Evolutionary conservation across 768 basidiomycete species (phyloP).

Genomic region (Neoboletus magnificus): DNA sequence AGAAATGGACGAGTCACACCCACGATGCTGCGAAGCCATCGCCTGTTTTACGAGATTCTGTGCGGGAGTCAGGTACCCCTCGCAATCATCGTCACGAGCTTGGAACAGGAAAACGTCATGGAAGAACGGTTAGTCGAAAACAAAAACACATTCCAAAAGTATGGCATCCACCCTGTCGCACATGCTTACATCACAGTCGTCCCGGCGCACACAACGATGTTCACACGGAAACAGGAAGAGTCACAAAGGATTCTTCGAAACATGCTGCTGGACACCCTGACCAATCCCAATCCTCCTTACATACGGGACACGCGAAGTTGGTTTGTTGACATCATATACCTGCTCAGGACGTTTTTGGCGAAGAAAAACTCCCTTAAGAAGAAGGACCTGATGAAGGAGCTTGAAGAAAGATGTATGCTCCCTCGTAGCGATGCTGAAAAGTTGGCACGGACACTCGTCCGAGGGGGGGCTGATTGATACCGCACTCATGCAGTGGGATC

Average conservation of each 20-base stretch:
- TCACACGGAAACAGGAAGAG: neutral
- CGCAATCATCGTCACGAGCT: no score
- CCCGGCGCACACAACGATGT: neutral
- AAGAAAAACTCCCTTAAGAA: no score
- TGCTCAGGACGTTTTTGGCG: neutral
- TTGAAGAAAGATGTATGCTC: no score
- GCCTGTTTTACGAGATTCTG: no score
- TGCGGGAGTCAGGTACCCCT: no score
- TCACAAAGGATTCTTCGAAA: neutral
- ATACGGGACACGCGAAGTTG: no score
- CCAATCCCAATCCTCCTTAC: neutral
- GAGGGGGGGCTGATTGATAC: no score
- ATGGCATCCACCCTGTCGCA: neutral
- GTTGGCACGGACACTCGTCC: no score
- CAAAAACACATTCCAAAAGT: neutral
- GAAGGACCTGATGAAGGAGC: no score
- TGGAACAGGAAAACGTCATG: slow-evolving; percentile 6
- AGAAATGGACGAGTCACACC: neutral
- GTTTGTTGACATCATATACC: no score
- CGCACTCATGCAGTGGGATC: no score
- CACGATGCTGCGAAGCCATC: slow-evolving; percentile 5
- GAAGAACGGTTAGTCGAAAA: slow-evolving; percentile 15
- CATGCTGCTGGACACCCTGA: neutral
- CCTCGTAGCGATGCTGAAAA: no score
- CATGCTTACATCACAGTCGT: slow-evolving; percentile 14